phyloP scores from a whole-genome alignment of 1,139 yeast species.

The Chernovozyma aurita region DNA sequence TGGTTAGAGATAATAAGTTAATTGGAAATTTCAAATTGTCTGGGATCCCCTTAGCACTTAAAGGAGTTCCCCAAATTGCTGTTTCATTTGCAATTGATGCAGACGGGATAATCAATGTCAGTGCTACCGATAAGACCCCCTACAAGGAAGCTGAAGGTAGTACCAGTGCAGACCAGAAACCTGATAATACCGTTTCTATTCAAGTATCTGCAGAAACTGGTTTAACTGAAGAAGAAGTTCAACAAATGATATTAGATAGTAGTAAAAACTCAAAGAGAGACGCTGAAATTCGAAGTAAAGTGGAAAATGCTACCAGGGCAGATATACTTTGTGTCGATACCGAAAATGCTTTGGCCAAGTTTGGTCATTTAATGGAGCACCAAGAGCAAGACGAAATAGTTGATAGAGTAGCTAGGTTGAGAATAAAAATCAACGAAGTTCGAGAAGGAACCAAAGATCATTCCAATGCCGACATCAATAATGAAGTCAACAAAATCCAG shows the following conservation, averaged over 20 bases:
- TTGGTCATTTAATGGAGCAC: slow-evolving; percentile 36
- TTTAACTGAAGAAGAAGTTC: slow-evolving; percentile 59
- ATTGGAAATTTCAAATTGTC: slow-evolving; percentile 69
- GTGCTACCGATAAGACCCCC: slow-evolving; percentile 64
- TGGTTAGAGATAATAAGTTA: slow-evolving; percentile 67
- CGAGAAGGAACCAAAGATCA: slow-evolving; percentile 28
- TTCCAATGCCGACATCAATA: slow-evolving; percentile 34
- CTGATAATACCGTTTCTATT: slow-evolving; percentile 46
- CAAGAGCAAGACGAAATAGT: slow-evolving; percentile 29
- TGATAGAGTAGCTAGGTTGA: slow-evolving; percentile 29
- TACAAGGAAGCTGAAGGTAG: slow-evolving; percentile 31
- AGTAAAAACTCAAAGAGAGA: slow-evolving; percentile 38
- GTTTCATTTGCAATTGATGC: slow-evolving; percentile 77
- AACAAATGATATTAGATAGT: slow-evolving; percentile 52
- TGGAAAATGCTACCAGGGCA: slow-evolving; percentile 49
- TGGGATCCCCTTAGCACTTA: slow-evolving; percentile 68
- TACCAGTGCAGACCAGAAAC: slow-evolving; percentile 20
- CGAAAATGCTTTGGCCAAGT: slow-evolving; percentile 45
- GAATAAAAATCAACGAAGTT: slow-evolving; percentile 43
- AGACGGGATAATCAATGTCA: slow-evolving; percentile 74
- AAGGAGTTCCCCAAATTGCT: slow-evolving; percentile 72
- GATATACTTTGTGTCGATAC: slow-evolving; percentile 56
- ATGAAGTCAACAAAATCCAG: slow-evolving; percentile 48
- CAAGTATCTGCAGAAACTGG: slow-evolving; percentile 71
- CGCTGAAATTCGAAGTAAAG: slow-evolving; percentile 33